Evolutionary conservation across 2,329 filamentous ascomycete species (phyloP), one percentile per base, ranked within the genome.

Genomic region (Pseudopithomyces chartarum): DNA sequence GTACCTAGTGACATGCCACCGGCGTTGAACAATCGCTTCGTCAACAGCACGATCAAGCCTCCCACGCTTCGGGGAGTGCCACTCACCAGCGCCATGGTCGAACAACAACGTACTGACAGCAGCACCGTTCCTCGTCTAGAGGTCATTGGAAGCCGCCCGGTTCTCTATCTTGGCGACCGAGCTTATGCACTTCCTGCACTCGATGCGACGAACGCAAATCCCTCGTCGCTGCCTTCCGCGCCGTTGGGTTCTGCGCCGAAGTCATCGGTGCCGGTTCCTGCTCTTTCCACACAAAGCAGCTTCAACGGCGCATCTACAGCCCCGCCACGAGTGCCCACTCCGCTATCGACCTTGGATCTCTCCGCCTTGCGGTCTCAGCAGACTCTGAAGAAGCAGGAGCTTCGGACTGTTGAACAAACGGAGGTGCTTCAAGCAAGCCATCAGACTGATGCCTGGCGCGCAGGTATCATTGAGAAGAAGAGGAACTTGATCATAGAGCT

Each of bases 1-100:
- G 80, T 83, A n/a, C 80, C 80, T 13, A 80, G 76, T 50, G 80
- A 77, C 56, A 65, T 75, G 48, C 68, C 68, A 42, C 69, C 68
- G n/a, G 60, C 76, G 23, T 62, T 63, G 42, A 68, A 64, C 51
- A 58, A 67, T 19, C 68, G 70, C 52, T 73, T 68, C 56, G 64
- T 61, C 54, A 68, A 72, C 65, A 71, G 64, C 57, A 64, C 61
- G 46, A 66, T 68, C 62, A 71, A 65, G 45, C 57, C 66, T 13
- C 64, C 66, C 43, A 39, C 61, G n/a, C 49, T 69, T 29, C 66
- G 68, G 26, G 57, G 56, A 33, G 51, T 65, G 32, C 50, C 63
- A 19, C 54, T 64, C 5, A 59, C 60, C 54, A 69, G 63, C 58
- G 53, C 54, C 38, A 72, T 73, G 64, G 56, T 66, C 45, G 34